These are phyloP conservation scores for Chalaropsis thielavioides DNA, from an alignment of 2,329 filamentous ascomycete genomes.

Conservation along the genomic window DNA sequence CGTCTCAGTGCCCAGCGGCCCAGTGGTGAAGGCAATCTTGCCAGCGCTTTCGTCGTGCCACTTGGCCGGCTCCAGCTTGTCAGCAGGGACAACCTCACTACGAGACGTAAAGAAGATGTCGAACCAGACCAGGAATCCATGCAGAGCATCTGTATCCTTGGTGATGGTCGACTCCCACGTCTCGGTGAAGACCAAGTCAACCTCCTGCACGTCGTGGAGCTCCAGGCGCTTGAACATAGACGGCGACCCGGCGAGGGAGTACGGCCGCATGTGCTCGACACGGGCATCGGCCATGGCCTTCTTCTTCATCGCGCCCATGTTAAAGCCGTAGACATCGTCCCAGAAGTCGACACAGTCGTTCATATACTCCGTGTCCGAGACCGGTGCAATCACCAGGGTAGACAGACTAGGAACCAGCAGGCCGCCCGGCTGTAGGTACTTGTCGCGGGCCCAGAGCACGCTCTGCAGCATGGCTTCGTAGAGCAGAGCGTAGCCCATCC, in stretches of 20 bases:
- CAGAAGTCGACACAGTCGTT: conserved; percentile 71
- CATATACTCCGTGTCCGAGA: conserved; percentile 63
- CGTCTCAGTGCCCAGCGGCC: conserved; percentile 59
- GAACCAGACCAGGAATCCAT: conserved; percentile 86
- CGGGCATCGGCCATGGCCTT: conserved; percentile 71
- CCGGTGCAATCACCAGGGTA: conserved; percentile 67
- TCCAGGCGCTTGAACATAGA: conserved; percentile 61
- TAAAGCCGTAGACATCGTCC: conserved; percentile 86
- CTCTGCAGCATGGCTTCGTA: conserved; percentile 96
- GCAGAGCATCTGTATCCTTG: conserved; percentile 35
- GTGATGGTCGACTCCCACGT: conserved; percentile 40
- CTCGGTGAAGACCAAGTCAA: conserved; percentile 63
- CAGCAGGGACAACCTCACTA: conserved; percentile 34
- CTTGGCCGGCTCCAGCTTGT: conserved; percentile 40
- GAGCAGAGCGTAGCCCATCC: conserved; percentile 91
- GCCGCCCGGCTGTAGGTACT: conserved; percentile 65
- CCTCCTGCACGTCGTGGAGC: conserved; percentile 54
- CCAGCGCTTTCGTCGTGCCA: conserved; percentile 45
- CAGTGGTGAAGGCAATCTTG: conserved; percentile 76
- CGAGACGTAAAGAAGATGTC: conserved; percentile 73
- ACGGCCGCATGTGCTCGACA: conserved; percentile 53
- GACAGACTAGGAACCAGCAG: conserved; percentile 78
- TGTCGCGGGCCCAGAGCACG: conserved; percentile 75
- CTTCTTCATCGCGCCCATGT: conserved; percentile 80
- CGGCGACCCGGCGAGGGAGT: conserved; percentile 44